phyloP scores from a whole-genome alignment of 345 rosid species.

The Streptanthus diversifolius region DNA sequence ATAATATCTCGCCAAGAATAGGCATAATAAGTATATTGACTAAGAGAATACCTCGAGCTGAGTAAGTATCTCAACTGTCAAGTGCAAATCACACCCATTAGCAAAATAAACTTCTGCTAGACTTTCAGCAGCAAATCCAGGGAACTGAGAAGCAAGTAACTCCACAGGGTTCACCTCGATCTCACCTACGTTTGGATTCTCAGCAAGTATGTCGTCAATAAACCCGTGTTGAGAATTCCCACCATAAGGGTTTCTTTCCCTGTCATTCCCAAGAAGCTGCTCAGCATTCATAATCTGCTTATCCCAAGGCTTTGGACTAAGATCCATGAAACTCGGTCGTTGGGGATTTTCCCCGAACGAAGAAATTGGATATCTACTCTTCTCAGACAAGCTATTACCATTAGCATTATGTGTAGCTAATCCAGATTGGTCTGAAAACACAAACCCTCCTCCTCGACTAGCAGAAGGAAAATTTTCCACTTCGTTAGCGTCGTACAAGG shows the following conservation, averaged over 20 bases:
- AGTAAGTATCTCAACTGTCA: slow-evolving; percentile 95
- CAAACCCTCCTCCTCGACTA: slow-evolving; percentile 53
- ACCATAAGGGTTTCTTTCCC: slow-evolving; percentile 50
- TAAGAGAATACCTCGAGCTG: slow-evolving; percentile 80
- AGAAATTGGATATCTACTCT: slow-evolving; percentile 52
- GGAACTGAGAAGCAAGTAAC: slow-evolving; percentile 82
- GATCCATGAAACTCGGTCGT: slow-evolving; percentile 42
- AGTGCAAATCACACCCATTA: slow-evolving; percentile 79
- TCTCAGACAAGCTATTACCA: slow-evolving; percentile 55
- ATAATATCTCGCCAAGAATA: not conserved
- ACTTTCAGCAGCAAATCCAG: slow-evolving; percentile 96
- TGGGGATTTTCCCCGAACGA: slow-evolving; percentile 62
- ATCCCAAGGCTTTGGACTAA: slow-evolving; percentile 71
- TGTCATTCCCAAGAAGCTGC: slow-evolving; percentile 54
- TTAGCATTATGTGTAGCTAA: slow-evolving; percentile 48
- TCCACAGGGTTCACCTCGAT: slow-evolving; percentile 64
- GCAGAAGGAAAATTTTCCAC: slow-evolving; percentile 51
- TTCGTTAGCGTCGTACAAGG: slow-evolving; percentile 57
- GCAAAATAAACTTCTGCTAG: slow-evolving; percentile 91
- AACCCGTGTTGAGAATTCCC: slow-evolving; percentile 53
- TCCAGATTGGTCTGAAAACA: slow-evolving; percentile 48
- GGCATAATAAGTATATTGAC: slow-evolving; percentile 4
- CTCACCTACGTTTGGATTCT: slow-evolving; percentile 52
- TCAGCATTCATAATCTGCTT: slow-evolving; percentile 56
- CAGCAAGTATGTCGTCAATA: slow-evolving; percentile 52